These are phyloP conservation scores for Trichoderma parareesei DNA, from an alignment of 495 filamentous ascomycete species.

Conservation along the genomic window DNA sequence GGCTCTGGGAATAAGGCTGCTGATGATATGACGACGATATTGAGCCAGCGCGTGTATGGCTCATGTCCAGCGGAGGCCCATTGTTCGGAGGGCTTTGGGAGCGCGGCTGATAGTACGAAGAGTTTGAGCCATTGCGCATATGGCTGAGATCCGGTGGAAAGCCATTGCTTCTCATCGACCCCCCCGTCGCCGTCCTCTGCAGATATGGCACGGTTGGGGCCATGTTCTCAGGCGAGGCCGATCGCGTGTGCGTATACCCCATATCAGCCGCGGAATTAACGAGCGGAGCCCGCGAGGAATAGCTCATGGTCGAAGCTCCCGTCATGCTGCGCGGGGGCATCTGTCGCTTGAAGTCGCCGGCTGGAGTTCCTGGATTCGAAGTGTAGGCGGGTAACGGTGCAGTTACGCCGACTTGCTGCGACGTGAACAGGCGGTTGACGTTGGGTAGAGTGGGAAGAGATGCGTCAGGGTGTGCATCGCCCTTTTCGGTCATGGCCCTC, in stretches of 20 bases:
- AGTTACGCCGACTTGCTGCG: constrained; percentile 27
- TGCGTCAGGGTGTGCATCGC: constrained; percentile 26
- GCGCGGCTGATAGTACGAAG: constrained; percentile 23
- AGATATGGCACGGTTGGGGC: constrained; percentile 18
- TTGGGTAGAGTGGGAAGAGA: constrained; percentile 58
- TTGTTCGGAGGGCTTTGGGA: constrained; percentile 4
- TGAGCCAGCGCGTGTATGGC: not conserved
- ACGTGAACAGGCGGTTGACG: constrained; percentile 22
- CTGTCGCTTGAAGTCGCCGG: constrained; percentile 38
- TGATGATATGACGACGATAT: constrained; percentile 15
- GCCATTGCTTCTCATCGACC: not conserved
- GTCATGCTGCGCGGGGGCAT: constrained; percentile 27
- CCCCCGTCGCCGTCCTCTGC: constrained; percentile 7
- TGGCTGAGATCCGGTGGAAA: not conserved
- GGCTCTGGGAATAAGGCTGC: constrained; percentile 19
- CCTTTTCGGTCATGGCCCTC: constrained; percentile 40
- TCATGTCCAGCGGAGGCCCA: not conserved
- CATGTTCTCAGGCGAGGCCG: constrained; percentile 20
- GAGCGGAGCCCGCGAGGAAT: constrained; percentile 49
- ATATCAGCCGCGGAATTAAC: constrained; percentile 42
- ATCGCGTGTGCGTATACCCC: constrained; percentile 42
- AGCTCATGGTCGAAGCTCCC: constrained; percentile 22
- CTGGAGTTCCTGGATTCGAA: constrained; percentile 46
- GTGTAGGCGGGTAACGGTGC: constrained; percentile 56
- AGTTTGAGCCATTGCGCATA: not conserved